phyloP scores from a whole-genome alignment of 73 alveolate genomes.

The Paramecium primaurelia region DNA sequence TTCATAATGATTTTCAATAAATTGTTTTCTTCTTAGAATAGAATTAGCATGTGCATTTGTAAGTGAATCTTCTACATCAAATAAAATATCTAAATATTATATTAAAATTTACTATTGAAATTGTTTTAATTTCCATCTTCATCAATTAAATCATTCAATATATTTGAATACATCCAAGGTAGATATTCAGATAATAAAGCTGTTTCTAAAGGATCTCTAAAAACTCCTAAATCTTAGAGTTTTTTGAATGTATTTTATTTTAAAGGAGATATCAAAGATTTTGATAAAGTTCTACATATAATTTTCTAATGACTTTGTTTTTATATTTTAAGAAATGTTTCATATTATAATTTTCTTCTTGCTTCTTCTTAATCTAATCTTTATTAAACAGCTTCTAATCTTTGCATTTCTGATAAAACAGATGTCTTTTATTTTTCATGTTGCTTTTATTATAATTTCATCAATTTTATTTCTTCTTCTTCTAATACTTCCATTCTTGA shows the following conservation, averaged over 20 bases:
- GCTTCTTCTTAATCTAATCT: constrained; percentile 82
- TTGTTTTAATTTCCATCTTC: background rate
- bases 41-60: background rate
- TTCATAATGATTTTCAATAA: background rate
- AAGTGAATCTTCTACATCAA: background rate
- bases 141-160: background rate
- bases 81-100: background rate
- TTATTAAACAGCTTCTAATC: constrained; percentile 81
- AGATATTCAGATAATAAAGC: constrained; percentile 38
- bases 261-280: constrained; percentile 5
- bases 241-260: constrained; percentile 14
- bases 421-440: constrained; percentile 86
- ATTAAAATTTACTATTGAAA: background rate
- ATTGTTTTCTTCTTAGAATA: background rate
- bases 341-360: constrained; percentile 54
- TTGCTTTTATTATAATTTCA: constrained; percentile 87
- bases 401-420: constrained; percentile 86
- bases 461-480: constrained; percentile 86
- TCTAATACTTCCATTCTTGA: constrained; percentile 95
- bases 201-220: constrained; percentile 47
- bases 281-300: constrained; percentile 31
- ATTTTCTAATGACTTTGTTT: constrained; percentile 42
- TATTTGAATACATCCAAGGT: constrained; percentile 54
- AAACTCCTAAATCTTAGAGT: constrained; percentile 42
- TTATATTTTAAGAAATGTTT: constrained; percentile 6